A percentile compares a stretch with the other conserved stretches of the same genome.
Evolutionary conservation across 2,329 filamentous ascomycete genomes (phyloP).

Genomic region (Fusarium palustre): DNA sequence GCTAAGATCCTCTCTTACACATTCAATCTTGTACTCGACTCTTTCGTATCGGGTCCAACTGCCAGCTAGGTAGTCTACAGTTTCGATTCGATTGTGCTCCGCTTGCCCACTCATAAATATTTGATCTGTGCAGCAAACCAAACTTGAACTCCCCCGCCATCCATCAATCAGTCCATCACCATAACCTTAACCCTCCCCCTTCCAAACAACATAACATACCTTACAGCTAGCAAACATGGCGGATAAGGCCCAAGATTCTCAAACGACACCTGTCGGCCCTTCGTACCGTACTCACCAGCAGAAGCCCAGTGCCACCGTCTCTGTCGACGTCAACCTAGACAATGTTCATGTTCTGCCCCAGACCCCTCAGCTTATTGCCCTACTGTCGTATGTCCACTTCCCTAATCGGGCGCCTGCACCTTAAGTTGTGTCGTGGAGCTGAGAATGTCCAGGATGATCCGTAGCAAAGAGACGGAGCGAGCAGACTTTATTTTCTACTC

Average conservation of each 20-base stretch:
- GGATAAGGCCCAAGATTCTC: conserved; percentile 43
- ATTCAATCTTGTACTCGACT: conserved; percentile 21
- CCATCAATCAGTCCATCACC: conserved; percentile 10
- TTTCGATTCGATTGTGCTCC: conserved; percentile 11
- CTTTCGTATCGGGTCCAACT: conserved; percentile 6
- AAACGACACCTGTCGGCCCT: conserved; percentile 78
- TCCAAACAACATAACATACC: conserved; percentile 18
- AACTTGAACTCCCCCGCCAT: conserved; percentile 22
- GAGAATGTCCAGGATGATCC: conserved; percentile 81
- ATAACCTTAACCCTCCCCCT: conserved; percentile 7
- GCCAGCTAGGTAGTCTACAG: background rate
- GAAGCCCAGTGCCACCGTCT: conserved; percentile 90
- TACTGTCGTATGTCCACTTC: conserved; percentile 83
- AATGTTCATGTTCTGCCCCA: conserved; percentile 93
- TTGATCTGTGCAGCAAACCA: conserved; percentile 13
- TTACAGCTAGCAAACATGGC: conserved; percentile 46
- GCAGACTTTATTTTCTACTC: conserved; percentile 99
- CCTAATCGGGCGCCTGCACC: conserved; percentile 20
- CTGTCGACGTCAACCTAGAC: conserved; percentile 80
- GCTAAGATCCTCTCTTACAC: conserved; percentile 28
- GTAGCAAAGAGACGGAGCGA: conserved; percentile 87
- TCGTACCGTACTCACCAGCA: conserved; percentile 80
- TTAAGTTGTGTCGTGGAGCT: conserved; percentile 28
- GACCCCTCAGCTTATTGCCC: conserved; percentile 95
- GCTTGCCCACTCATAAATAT: conserved; percentile 26